phyloP scores from a whole-genome alignment of 805 yeast genomes.

The Wickerhamiella hasegawae region DNA sequence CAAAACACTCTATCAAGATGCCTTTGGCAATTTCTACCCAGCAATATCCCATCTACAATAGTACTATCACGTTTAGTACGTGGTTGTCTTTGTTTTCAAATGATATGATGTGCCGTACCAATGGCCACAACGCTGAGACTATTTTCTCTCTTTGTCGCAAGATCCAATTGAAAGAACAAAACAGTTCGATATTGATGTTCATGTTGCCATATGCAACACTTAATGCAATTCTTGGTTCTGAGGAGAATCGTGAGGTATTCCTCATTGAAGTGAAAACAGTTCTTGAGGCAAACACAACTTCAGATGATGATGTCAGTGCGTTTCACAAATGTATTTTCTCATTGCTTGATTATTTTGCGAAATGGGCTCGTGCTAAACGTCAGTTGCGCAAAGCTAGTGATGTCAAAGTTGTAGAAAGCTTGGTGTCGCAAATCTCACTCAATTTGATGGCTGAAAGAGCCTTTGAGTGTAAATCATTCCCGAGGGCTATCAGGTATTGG shows the following conservation, averaged over 20 bases:
- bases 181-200: conserved; percentile 41
- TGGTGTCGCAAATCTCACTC: conserved; percentile 32
- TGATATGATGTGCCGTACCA: conserved; percentile 37
- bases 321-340: conserved; percentile 64
- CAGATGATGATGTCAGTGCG: conserved; percentile 40
- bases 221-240: conserved; percentile 38
- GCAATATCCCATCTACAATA: conserved; percentile 52
- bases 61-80: conserved; percentile 25
- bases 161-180: conserved; percentile 43
- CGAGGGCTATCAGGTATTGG: conserved; percentile 69
- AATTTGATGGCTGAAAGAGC: conserved; percentile 62
- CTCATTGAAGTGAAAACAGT: conserved; percentile 44
- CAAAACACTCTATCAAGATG: conserved; percentile 49
- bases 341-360: conserved; percentile 67
- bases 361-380: conserved; percentile 35
- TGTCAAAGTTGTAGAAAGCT: conserved; percentile 5
- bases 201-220: conserved; percentile 64
- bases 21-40: conserved; percentile 29
- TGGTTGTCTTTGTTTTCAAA: conserved; percentile 65
- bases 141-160: conserved; percentile 50
- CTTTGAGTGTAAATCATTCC: conserved; percentile 69
- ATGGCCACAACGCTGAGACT: conserved; percentile 23
- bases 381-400: conserved; percentile 8
- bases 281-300: conserved; percentile 30
- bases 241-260: conserved; percentile 29